Evolutionary conservation across 306 rosid genomes (phyloP), one percentile per base, ranked within the genome.

Genomic region (Pyrus pyrifolia): DNA sequence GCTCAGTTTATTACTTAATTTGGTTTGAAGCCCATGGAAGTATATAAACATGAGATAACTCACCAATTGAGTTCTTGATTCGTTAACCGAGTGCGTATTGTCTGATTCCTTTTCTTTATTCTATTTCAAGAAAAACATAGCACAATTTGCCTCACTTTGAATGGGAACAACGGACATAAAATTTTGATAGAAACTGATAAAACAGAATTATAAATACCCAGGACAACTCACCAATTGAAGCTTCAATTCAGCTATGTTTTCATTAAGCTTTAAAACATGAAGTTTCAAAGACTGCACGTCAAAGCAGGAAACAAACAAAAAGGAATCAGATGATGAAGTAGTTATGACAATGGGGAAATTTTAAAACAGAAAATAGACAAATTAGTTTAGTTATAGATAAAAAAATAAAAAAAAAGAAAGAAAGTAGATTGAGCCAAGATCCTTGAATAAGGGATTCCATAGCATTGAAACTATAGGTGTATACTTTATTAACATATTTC

Each of bases 281-380:
- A 95, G 97, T 87, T 95, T 95, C 88, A 95, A 77, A 23, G 98
- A 86, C 98, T 95, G 93, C 93, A 84, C 33, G 44, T 45, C 53
- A 79, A 53, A 67, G 67, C 49, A 83, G 17, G 76, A 73, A 81
- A 73, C 53, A 25, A 71, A 33, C 0, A 59, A 19, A 27, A 67
- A 73, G 64, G 68, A 63, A 75, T 74, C 73, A 84, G 76, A 35
- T 27, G 70, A 72, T 49, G 63, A 73, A 67, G 81, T 40, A 52
- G 38, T 68, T 68, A 76, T 61, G 68, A 78, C 4, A 9, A 18
- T 44, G 49, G 21, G 53, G 9, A 10, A 58, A 46, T 35, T 11
- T 25, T 19, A 31, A 61, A 33, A 79, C 29, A 4, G 42, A 67
- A 73, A 68, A 3, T 27, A 69, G n/a, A 76, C 49, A 80, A 76